phyloP scores from a whole-genome alignment of 495 filamentous ascomycete genomes.

The Xylaria acuta region DNA sequence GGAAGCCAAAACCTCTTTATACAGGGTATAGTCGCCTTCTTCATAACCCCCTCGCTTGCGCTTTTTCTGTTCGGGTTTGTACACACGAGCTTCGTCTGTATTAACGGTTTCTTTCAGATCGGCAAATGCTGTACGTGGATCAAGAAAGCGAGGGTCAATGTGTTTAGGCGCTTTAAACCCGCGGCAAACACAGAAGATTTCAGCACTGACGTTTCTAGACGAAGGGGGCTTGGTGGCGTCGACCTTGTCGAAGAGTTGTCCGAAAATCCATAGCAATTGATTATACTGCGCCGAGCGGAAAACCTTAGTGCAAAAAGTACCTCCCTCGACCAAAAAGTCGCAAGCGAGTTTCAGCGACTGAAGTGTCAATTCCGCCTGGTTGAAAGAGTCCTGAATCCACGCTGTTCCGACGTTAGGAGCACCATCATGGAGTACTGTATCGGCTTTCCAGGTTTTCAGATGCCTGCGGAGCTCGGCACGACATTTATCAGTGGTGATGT shows the following conservation, averaged over 20 bases:
- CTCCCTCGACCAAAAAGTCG: conserved; percentile 88
- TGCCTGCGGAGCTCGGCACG: conserved; percentile 88
- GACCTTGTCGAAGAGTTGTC: conserved; percentile 92
- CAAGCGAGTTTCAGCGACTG: conserved; percentile 92
- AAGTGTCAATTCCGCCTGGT: conserved; percentile 92
- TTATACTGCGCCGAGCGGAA: conserved; percentile 99
- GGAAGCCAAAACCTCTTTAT: conserved; percentile 83
- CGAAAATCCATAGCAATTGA: conserved; percentile 94
- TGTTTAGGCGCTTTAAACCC: conserved; percentile 79
- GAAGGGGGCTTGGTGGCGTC: conserved; percentile 98
- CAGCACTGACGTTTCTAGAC: conserved; percentile 74
- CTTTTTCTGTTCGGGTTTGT: conserved; percentile 96
- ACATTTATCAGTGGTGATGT: conserved; percentile 98
- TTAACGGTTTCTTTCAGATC: conserved; percentile 88
- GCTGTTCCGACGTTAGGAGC: conserved; percentile 97
- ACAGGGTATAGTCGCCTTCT: conserved; percentile 92
- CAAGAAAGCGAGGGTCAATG: conserved; percentile 91
- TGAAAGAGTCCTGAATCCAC: conserved; percentile 98
- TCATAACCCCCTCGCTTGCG: conserved; percentile 96
- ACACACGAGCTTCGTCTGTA: conserved; percentile 97
- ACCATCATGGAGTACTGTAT: conserved; percentile 97
- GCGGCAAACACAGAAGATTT: conserved; percentile 29
- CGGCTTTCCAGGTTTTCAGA: conserved; percentile 96
- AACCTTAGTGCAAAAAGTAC: conserved; percentile 96
- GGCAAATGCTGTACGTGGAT: conserved; percentile 90